Evolutionary conservation across 2,329 filamentous ascomycete species (phyloP), one percentile per base, ranked within the genome.

Genomic region (Torrubiellomyces zombiae): DNA sequence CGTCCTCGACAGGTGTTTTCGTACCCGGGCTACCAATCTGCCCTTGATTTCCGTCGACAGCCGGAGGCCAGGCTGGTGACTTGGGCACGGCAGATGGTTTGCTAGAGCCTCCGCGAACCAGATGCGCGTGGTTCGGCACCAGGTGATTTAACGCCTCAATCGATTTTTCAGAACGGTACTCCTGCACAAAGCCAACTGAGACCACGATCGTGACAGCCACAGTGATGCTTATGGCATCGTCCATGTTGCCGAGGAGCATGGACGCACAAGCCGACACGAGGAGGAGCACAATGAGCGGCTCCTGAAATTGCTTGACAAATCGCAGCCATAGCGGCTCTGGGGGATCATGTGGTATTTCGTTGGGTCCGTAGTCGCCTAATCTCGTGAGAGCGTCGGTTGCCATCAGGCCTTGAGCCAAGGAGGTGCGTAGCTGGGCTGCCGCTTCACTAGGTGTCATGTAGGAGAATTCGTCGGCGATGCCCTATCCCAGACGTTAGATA

Each of bases 121-220:
- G 61, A 53, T 98, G 85, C 16, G 91, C 89, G 47, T 85, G 82
- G 47, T 95, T 91, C 15, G 89, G 91, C 0, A 98, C 86, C 14
- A 98, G 59, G 40, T 89, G 81, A 44, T 79, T 94, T 38, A 98
- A 59, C 12, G 89, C 89, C 51, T 98, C 89, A 36, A 98, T 72
- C 3, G 86, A 95, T 52, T 98, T 91, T 48, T 98, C 89, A 6
- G 89, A 95, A 30, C 89, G 67, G 49, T 98, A 98, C 53, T 98
- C 89, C 47, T 98, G 89, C 26, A 95, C 72, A 39, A 98, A 98
- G 2, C 86, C 89, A 20, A 98, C 89, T 0, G 77, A 78, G 14
- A 98, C 85, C 5, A 98, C 89, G 38, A 98, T 98, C 14, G 85
- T 93, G 13, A 98, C 89, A 2, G 89, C 89, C 16, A 93, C 74